phyloP scores from a whole-genome alignment of 345 rosid species.

The Hypericum androsaemum region DNA sequence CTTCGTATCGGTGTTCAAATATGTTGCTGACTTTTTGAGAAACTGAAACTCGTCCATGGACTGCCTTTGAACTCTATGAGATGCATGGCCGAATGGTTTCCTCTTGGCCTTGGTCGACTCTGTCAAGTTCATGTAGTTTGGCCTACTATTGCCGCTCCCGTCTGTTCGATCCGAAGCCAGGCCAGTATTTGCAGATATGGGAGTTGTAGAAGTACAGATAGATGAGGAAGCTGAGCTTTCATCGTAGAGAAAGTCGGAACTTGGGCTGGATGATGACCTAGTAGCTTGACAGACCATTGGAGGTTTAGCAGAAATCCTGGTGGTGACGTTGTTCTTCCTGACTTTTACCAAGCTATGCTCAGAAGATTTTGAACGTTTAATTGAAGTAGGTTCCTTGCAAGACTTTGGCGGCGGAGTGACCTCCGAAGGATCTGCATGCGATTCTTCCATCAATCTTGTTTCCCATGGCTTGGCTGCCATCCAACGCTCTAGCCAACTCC shows the following conservation, averaged over 20 bases:
- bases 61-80: conserved; percentile 48
- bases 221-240: conserved; percentile 81
- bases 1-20: conserved; percentile 16
- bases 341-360: conserved; percentile 40
- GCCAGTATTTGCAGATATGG: conserved; percentile 44
- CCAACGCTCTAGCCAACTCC: conserved; percentile 99
- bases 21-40: conserved; percentile 36
- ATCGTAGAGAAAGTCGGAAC: conserved; percentile 54
- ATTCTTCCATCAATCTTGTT: conserved; percentile 65
- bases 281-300: conserved; percentile 31
- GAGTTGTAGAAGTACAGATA: conserved; percentile 63
- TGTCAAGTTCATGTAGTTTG: conserved; percentile 76
- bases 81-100: conserved; percentile 21
- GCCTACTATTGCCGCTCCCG: conserved; percentile 44
- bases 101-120: conserved; percentile 83
- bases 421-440: conserved; percentile 23
- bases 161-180: conserved; percentile 42
- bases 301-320: conserved; percentile 73
- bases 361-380: conserved; percentile 34
- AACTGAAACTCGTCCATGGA: conserved; percentile 94
- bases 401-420: conserved; percentile 31
- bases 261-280: conserved; percentile 60
- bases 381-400: conserved; percentile 16
- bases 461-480: conserved; percentile 99
- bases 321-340: conserved; percentile 62